Base-by-base conservation (phyloP, 345 rosid species). In the Bruguiera gymnorhiza region DNA sequence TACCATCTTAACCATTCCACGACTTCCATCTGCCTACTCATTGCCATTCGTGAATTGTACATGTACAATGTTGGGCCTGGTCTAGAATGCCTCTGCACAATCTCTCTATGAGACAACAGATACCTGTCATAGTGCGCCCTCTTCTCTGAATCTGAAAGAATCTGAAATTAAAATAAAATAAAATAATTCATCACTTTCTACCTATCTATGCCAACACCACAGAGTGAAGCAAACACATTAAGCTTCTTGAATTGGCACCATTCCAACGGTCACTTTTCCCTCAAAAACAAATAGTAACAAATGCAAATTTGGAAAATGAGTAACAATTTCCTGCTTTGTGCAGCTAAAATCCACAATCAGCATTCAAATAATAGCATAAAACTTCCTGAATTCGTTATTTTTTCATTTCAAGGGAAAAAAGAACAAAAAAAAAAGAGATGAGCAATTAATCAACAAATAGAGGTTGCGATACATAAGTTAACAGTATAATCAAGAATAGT, bases 1-100 rank as follows among this genome's bases (percentile, higher is more conserved):
- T 94, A 94, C 93, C 95, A 87, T 73, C 83, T 91, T 51, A 94
- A 70, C 97, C 97, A 91, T 68, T 94, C 96, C 71, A 89, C 98
- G 52, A 89, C 96, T 84, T 91, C 98, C 93, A 94, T 88, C 67
- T 87, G 78, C 71, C 81, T 76, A 70, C 68, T 66, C 57, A 69
- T 50, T 53, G 79, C 76, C 65, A 74, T 76, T 36, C 73, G 66
- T 4, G 85, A 77, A 59, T 80, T 78, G 73, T 86, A 86, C 62
- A 32, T 70, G 70, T 79, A 55, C 58, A 80, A 68, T 19, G 54
- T 77, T 11, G 86, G 84, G 50, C 68, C 86, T 65, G 78, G 80
- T 60, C 66, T 79, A 68, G 83, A 73, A 13, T 77, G 73, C 60
- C 83, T 86, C 73, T 73, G 79, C 77, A 81, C 24, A 11, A 82